Evolutionary conservation across 352 stramenopile species (phyloP), one percentile per base, ranked within the genome.

Genomic region (Globisporangium mamillatum): DNA sequence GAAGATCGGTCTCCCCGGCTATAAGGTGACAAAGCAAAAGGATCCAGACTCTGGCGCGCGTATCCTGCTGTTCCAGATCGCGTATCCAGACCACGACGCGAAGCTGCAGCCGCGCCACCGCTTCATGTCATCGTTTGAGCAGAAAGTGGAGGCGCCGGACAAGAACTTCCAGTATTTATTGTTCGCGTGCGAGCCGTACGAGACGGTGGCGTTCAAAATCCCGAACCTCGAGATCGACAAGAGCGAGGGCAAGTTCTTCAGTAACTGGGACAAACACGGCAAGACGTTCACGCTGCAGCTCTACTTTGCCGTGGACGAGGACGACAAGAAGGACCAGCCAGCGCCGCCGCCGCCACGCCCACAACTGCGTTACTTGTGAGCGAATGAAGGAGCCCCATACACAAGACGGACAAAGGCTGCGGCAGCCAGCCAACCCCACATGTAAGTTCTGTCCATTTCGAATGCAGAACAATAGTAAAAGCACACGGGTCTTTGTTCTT

Each of bases 61-160:
- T 25, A 91, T 95, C 29, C 73, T 98, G 3, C 72, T 97, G 12
- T 99, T 99, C 80, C 91, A 98, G 76, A 82, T 99, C 55, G 85
- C 95, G 69, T 99, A 99, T 78, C 97, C 98, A 12, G 95, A 99
- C 68, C 93, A 98, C 55, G 94, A 98, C 25, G 71, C 89, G 24
- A 89, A 93, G 48, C 64, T 97, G 25, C 97, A 99, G 81, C 98
- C 98, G 25, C 87, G 97, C 12, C 97, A 99, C 79, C 88, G 98
- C 44, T 99, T 99, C 86, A 99, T 99, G 98, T 98, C 89, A 63
- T 90, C 98, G n/a, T 99, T 98, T 79, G 97, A 99, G 84, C 98
- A 99, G 76, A 93, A 97, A 58, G 91, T 99, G n/a, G 97, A 99
- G 70, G 84, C 89, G 7, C 92, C 97, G 0, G 96, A 99, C 81